phyloP scores from a whole-genome alignment of 805 yeast species.

The Ogataea minuta region DNA sequence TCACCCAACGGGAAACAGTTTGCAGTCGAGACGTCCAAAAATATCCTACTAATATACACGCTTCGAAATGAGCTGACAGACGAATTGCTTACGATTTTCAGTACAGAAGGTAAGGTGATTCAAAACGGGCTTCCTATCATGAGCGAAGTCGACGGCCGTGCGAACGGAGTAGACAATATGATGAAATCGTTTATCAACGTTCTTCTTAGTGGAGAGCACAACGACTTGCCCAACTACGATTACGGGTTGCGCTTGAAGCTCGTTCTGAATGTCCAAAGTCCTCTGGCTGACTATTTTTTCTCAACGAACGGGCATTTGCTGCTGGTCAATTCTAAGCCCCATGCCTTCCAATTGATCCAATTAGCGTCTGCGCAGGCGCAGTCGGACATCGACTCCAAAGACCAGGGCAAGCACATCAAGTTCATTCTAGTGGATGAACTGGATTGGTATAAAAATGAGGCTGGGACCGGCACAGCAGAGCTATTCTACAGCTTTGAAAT shows the following conservation, averaged over 20 bases:
- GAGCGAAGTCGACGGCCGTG: conserved; percentile 8
- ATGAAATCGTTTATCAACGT: conserved; percentile 29
- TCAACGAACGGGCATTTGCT: conserved; percentile 26
- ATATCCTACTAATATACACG: conserved; percentile 44
- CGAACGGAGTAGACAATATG: conserved; percentile 15
- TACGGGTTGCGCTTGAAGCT: conserved; percentile 33
- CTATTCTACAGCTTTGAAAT: conserved; percentile 24
- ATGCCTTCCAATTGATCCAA: conserved; percentile 35
- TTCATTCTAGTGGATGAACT: conserved; percentile 31
- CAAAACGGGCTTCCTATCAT: conserved; percentile 35
- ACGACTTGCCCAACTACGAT: conserved; percentile 33
- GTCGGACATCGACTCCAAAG: conserved; percentile 20
- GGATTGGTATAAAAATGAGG: conserved; percentile 31
- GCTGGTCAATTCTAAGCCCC: conserved; percentile 32
- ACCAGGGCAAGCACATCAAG: conserved; percentile 27
- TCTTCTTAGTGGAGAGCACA: conserved; percentile 23
- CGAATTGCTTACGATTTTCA: conserved; percentile 33
- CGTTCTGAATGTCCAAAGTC: conserved; percentile 36
- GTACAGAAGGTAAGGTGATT: conserved; percentile 29
- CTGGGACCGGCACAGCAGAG: conserved; percentile 13
- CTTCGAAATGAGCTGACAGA: conserved; percentile 30
- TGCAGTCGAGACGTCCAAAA: conserved; percentile 40
- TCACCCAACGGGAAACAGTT: conserved; percentile 38
- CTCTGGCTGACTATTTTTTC: conserved; percentile 31
- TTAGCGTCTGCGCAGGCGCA: conserved; percentile 18